Conservation (phyloP, 345 rosid species). For the Jatropha curcas region DNA sequence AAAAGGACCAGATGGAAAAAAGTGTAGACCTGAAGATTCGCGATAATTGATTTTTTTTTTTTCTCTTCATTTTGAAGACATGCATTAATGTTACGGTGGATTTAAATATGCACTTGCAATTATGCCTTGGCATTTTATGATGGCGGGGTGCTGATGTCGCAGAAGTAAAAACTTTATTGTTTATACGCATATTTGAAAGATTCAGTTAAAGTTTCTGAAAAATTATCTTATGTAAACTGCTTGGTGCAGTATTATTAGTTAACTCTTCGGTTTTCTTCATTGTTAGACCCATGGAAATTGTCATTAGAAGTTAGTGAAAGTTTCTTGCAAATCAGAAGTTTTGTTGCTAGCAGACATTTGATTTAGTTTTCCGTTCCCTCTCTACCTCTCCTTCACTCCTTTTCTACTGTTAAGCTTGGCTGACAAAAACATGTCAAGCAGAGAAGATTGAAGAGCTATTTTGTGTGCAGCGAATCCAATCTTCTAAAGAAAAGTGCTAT, state of each 20-base stretch:
- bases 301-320: neutral
- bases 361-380: too few relatives aligned
- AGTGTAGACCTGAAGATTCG: slow-evolving; percentile 29
- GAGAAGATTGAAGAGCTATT: too few relatives aligned
- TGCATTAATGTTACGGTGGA: slow-evolving; percentile 33
- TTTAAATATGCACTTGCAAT: slow-evolving; percentile 32
- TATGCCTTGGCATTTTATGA: slow-evolving; percentile 20
- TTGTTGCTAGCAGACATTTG: too few relatives aligned
- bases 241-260: neutral
- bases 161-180: slow-evolving; percentile 26
- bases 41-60: slow-evolving; percentile 31
- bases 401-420: too few relatives aligned
- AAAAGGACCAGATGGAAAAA: slow-evolving; percentile 21
- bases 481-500: too few relatives aligned
- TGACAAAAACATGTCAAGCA: too few relatives aligned
- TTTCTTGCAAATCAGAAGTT: neutral
- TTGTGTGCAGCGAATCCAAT: too few relatives aligned
- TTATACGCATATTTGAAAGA: slow-evolving; percentile 28
- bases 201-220: slow-evolving; percentile 23
- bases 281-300: slow-evolving; percentile 4
- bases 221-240: slow-evolving; percentile 15
- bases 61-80: slow-evolving; percentile 9
- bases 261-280: neutral
- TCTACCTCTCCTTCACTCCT: too few relatives aligned
- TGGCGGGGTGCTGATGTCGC: slow-evolving; percentile 23